Evolutionary conservation across 208 protist genomes (phyloP).

Genomic region (Acanthamoeba royreba): DNA sequence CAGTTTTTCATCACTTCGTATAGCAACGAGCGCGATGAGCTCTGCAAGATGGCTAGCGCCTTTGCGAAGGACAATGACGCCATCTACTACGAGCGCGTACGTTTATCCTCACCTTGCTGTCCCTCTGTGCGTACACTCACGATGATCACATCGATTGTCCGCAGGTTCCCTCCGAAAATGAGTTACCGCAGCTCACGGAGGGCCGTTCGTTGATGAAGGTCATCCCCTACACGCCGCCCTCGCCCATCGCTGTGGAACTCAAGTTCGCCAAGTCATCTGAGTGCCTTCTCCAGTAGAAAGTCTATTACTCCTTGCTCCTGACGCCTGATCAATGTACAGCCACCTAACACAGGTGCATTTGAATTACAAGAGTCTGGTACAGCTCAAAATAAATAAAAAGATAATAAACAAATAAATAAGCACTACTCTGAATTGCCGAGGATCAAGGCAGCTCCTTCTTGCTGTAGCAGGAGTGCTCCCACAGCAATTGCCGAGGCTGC

Average conservation of each 20-base stretch:
- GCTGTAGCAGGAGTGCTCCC: constrained; percentile 20
- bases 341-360: too few species aligned
- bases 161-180: background rate
- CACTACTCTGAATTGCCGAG: background rate
- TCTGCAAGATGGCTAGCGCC: background rate
- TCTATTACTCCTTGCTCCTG: too few species aligned
- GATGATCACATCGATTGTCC: background rate
- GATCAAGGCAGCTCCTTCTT: background rate
- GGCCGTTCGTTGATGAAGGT: background rate
- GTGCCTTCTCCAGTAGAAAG: background rate
- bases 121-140: background rate
- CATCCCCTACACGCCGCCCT: background rate
- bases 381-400: background rate
- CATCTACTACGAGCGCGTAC: background rate
- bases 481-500: background rate
- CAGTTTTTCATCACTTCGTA: background rate
- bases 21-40: background rate
- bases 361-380: background rate
- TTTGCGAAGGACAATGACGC: background rate
- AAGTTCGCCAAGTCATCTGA: background rate
- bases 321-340: too few species aligned
- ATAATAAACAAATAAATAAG: background rate
- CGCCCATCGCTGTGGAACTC: background rate
- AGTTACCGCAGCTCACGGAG: background rate
- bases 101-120: background rate